These are phyloP conservation scores for Neonectria punicea DNA, from an alignment of 2,329 filamentous ascomycete species.

Conservation along the genomic window DNA sequence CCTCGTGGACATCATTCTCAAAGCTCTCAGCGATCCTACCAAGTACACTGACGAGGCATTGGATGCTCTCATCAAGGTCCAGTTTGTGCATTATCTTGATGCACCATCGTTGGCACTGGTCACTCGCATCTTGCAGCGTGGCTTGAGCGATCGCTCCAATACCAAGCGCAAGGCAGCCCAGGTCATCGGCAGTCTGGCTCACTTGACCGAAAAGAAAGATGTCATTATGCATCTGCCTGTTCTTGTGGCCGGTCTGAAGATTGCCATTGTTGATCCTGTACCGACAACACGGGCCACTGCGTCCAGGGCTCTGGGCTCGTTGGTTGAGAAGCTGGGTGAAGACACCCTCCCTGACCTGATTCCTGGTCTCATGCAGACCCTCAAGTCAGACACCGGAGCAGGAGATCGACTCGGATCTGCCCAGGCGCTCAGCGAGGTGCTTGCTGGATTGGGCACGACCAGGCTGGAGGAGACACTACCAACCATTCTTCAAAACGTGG, in stretches of 20 bases:
- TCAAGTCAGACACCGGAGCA: conserved; percentile 96
- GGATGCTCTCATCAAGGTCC: conserved; percentile 96
- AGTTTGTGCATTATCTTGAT: conserved; percentile 98
- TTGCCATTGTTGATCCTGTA: conserved; percentile 93
- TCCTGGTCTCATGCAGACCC: conserved; percentile 94
- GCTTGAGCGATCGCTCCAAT: conserved; percentile 87
- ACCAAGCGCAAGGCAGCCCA: conserved; percentile 97
- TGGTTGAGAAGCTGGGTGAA: conserved; percentile 98
- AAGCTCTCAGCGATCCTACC: conserved; percentile 95
- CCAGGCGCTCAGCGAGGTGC: conserved; percentile 94
- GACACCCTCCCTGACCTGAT: conserved; percentile 97
- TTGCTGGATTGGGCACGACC: conserved; percentile 91
- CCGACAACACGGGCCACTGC: conserved; percentile 96
- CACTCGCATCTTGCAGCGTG: conserved; percentile 93
- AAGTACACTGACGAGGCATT: conserved; percentile 96
- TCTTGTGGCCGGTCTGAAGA: conserved; percentile 87
- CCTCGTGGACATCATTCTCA: conserved; percentile 89
- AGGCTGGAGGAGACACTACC: conserved; percentile 95
- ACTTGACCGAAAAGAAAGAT: conserved; percentile 96
- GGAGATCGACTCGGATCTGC: conserved; percentile 96
- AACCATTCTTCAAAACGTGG: conserved; percentile 95
- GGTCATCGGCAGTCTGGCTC: conserved; percentile 96
- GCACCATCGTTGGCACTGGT: conserved; percentile 94
- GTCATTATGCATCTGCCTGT: conserved; percentile 91
- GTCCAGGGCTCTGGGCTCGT: conserved; percentile 92